Base-by-base conservation (phyloP, 805 yeast genomes). In the Ascoidea asiatica region DNA sequence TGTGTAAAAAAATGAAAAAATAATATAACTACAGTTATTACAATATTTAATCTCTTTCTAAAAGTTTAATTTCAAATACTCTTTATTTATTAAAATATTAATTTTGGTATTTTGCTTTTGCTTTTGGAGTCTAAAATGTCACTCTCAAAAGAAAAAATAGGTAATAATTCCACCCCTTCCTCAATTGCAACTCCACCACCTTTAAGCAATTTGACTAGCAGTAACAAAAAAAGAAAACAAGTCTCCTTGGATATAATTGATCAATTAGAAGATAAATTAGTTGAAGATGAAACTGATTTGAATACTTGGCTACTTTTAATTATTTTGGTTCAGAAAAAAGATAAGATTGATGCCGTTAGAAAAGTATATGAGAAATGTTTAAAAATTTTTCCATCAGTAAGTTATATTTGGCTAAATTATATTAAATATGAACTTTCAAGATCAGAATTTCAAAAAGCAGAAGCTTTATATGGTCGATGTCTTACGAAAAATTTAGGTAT, bases 361-460 rank as follows among this genome's bases (percentile, higher is more conserved):
- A 63, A 66, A 5, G 67, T 70, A 0, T 87, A 72, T 57, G 81
- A 79, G 44, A 62, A 72, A 19, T 77, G 82, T 52, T 69, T 89
- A 40, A 59, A 59, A 18, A 65, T 73, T 6, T 89, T 85, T 65
- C 86, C 85, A 21, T 73, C 70, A 44, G 77, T 80, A 52, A 81
- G 81, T 1, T 67, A 70, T 17, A 71, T 78, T n/a, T 90, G 96
- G 95, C 67, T 77, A 33, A 69, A 65, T 38, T 88, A 85, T 59
- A 74, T 84, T 46, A 73, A 75, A 44, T 74, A 72, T 52, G 85
- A 80, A 56, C 58, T 80, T 46, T 70, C 69, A 41, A 66, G 81
- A 50, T 81, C 79, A 43, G 89, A 84, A 50, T 77, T 76, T 55
- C 69, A 72, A 35, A 66, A 64, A 42, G 92, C 79, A 17, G 94